These are phyloP conservation scores for Eucalyptus viminalis DNA, from an alignment of 345 rosid genomes.

Conservation along the genomic window DNA sequence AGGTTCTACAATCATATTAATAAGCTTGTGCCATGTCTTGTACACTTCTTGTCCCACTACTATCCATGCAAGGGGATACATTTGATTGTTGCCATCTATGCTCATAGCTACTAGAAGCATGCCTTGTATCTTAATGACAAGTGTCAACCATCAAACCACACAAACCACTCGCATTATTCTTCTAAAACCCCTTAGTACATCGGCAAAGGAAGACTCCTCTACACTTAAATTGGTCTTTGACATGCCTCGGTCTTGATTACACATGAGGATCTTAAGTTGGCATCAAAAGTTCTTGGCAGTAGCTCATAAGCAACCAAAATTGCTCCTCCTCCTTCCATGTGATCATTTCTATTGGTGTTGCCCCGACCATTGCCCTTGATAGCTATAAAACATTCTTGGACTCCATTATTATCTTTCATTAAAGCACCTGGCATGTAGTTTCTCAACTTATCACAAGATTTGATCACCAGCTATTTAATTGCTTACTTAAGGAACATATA, in stretches of 20 bases:
- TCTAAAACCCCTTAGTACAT: not conserved
- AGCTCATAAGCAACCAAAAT: not conserved
- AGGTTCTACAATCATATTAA: not conserved
- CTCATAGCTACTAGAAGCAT: not conserved
- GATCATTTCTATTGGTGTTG: not conserved
- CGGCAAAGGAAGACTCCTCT: not conserved
- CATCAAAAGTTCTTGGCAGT: not conserved
- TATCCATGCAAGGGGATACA: not conserved
- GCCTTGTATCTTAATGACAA: not conserved
- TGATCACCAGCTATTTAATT: not conserved
- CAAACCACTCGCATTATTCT: not conserved
- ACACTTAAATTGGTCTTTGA: not conserved
- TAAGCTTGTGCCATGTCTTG: not conserved
- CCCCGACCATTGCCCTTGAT: not conserved
- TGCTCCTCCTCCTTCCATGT: not conserved
- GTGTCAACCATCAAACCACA: not conserved
- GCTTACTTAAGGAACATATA: not conserved
- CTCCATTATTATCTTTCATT: not conserved
- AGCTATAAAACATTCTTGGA: not conserved
- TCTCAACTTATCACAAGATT: not conserved
- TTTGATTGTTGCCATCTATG: not conserved
- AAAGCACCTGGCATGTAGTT: not conserved
- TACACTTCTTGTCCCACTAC: not conserved
- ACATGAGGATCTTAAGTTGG: not conserved
- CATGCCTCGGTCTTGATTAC: not conserved